Evolutionary conservation across 192 early-diverging fungal species (phyloP), one percentile per base, ranked within the genome.

Genomic region (Kickxella alabastrina): DNA sequence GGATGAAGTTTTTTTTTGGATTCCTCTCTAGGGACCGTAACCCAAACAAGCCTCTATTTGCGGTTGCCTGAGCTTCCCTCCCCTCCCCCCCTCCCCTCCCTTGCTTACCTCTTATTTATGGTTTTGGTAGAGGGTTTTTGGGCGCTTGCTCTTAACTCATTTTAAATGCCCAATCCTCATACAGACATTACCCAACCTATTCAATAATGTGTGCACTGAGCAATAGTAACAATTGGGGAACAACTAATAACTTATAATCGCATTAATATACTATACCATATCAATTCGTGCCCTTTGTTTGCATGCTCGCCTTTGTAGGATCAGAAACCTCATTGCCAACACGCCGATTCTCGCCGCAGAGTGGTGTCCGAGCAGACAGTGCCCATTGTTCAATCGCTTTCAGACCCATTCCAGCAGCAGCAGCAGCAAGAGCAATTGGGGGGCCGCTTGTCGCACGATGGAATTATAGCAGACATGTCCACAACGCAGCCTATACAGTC

Each of bases 271-370:
- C n/a, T n/a, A n/a, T n/a, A n/a, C n/a, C n/a, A n/a, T n/a, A n/a
- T n/a, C n/a, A n/a, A n/a, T n/a, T n/a, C n/a, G n/a, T n/a, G n/a
- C n/a, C n/a, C n/a, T n/a, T n/a, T n/a, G n/a, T n/a, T 21, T 24
- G 19, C 12, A 14, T 21, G 4, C 18, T 10, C 3, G 12, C 21
- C n/a, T 48, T 1, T n/a, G n/a, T n/a, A n/a, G 59, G 64, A 61
- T 37, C 55, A 64, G 22, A 42, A 41, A 10, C 43, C 37, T 7
- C 43, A 49, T 22, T 39, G 68, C 10, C 65, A 75, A 14, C 54
- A 28, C 40, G 44, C 64, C 19, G 52, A 66, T 36, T 9, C 51
- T 2, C 56, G 56, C 21, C 50, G 50, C 35, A 28, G 49, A 32
- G 48, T 31, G n/a, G 39, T 49, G 15, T 41, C 41, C 0, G 47